A percentile compares a stretch with the other conserved stretches of the same genome.
These are phyloP conservation scores for Nitzschia putrida DNA, from an alignment of 108 stramenopile species.

Conservation along the genomic window DNA sequence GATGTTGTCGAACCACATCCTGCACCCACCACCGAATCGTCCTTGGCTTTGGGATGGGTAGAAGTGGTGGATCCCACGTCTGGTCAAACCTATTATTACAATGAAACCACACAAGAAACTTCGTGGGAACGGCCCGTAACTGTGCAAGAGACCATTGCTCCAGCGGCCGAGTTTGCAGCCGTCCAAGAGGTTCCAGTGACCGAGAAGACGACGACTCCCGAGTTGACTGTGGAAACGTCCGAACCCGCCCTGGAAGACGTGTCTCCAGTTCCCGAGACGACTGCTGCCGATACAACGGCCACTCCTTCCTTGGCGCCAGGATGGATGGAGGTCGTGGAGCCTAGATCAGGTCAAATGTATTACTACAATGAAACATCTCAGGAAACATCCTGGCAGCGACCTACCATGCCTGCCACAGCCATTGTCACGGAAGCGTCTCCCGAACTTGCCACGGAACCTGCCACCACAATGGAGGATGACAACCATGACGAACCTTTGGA, in stretches of 20 bases:
- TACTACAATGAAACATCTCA: slow-evolving; percentile 49
- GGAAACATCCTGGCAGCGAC: slow-evolving; percentile 38
- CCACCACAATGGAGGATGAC: slow-evolving; percentile 10
- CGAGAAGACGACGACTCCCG: not conserved
- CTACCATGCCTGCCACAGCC: not conserved
- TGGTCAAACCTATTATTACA: slow-evolving; percentile 58
- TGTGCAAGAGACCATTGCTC: not conserved
- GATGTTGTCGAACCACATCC: not conserved
- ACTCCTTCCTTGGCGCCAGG: slow-evolving; percentile 29
- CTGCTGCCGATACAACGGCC: not conserved
- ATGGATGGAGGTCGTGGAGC: slow-evolving; percentile 58
- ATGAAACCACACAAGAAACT: slow-evolving; percentile 48
- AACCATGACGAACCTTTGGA: slow-evolving; percentile 24
- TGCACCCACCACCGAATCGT: too few species aligned
- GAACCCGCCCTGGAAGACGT: not conserved
- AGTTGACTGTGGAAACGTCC: not conserved
- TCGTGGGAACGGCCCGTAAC: slow-evolving; percentile 50
- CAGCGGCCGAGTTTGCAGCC: not conserved
- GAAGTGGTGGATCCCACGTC: slow-evolving; percentile 48
- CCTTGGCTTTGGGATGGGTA: slow-evolving; percentile 54
- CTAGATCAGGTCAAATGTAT: slow-evolving; percentile 42
- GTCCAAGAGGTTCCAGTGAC: not conserved
- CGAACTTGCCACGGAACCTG: not conserved
- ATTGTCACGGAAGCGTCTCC: not conserved
- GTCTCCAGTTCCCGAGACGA: not conserved